A percentile compares a stretch with the other conserved stretches of the same genome.
These are phyloP conservation scores for Echeveria elegans DNA, from an alignment of 164 flowering plant species.

Conservation along the genomic window DNA sequence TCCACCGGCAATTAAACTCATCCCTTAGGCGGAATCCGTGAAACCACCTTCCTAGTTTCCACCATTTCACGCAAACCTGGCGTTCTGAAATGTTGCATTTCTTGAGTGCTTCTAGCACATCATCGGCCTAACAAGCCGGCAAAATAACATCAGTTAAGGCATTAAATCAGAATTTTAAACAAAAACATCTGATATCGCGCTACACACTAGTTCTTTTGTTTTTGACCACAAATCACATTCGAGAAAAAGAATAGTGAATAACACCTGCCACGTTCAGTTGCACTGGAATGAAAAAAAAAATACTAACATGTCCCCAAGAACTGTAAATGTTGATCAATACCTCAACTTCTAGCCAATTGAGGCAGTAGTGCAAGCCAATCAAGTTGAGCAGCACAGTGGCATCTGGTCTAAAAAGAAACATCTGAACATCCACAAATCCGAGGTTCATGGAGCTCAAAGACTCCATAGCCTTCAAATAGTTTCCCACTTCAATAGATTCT, in stretches of 20 bases:
- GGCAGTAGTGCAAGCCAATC: constrained; percentile 68
- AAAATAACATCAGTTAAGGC: neutral
- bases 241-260: neutral
- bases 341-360: constrained; percentile 39
- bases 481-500: constrained; percentile 51
- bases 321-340: constrained; percentile 20
- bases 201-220: neutral
- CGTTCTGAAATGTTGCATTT: constrained; percentile 49
- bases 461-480: constrained; percentile 41
- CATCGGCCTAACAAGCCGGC: constrained; percentile 29
- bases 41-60: constrained; percentile 86
- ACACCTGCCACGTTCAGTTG: neutral
- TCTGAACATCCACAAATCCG: constrained; percentile 53
- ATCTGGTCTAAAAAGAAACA: constrained; percentile 49
- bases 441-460: constrained; percentile 28
- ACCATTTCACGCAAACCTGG: constrained; percentile 70
- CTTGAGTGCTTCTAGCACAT: constrained; percentile 37
- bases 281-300: neutral
- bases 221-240: neutral
- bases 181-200: too few species aligned
- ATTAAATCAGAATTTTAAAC: too few species aligned
- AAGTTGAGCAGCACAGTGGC: constrained; percentile 53
- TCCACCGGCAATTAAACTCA: constrained; percentile 36
- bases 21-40: constrained; percentile 69
- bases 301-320: neutral